phyloP scores from a whole-genome alignment of 352 stramenopile genomes.

The Hyaloperonospora brassicae region DNA sequence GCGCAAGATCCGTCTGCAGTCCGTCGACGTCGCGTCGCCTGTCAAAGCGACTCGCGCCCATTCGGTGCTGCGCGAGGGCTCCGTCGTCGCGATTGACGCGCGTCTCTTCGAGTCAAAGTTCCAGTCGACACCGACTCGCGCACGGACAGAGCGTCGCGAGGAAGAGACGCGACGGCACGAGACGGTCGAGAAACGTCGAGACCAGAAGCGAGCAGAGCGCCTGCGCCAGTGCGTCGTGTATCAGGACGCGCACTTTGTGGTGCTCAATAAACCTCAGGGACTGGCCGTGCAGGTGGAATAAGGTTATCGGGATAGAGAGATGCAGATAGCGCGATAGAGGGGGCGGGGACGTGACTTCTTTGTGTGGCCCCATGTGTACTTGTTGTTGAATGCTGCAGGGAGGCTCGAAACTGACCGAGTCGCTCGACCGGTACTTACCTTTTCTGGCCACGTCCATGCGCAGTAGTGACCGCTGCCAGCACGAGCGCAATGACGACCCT shows the following conservation, averaged over 20 bases:
- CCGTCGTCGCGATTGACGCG: conserved; percentile 45
- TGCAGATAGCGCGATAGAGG: no score
- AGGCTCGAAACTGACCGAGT: conserved; percentile 35
- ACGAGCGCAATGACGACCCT: not conserved
- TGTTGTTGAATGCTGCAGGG: conserved; percentile 7
- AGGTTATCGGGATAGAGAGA: no score
- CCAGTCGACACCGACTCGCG: not conserved
- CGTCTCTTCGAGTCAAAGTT: conserved; percentile 33
- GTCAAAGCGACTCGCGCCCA: conserved; percentile 20
- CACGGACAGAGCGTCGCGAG: no score
- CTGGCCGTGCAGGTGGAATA: conserved; percentile 44
- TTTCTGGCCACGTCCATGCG: conserved; percentile 24
- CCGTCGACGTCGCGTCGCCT: not conserved
- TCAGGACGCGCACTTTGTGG: conserved; percentile 46
- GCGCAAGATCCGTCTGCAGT: conserved; percentile 52
- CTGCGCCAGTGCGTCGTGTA: conserved; percentile 38
- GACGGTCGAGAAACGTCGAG: not conserved
- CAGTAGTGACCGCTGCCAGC: not conserved
- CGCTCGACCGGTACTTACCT: conserved; percentile 39
- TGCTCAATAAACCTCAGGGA: conserved; percentile 64
- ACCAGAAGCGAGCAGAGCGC: conserved; percentile 9
- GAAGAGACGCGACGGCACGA: not conserved
- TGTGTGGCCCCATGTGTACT: not conserved
- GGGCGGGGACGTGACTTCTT: no score
- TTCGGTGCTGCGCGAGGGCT: conserved; percentile 33